Base-by-base conservation (phyloP, 2,329 filamentous ascomycete species). In the Cladosporium velox region DNA sequence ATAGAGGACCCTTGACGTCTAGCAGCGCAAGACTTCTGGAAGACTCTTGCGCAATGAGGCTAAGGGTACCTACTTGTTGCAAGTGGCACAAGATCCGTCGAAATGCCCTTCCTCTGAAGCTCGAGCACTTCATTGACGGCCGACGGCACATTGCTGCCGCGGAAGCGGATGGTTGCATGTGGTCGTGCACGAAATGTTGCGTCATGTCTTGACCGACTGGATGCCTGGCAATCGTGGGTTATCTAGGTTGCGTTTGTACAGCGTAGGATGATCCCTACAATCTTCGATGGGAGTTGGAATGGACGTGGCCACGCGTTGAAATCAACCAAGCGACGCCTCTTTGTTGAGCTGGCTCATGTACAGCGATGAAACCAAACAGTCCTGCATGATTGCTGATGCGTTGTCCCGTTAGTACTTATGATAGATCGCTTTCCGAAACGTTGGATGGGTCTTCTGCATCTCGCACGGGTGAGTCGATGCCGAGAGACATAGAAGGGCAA, bases 31-130 rank as follows among this genome's bases (percentile, higher is more conserved):
- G 35, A 57, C 34, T 57, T 44, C 41, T 64, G 35, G 32, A 64
- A 52, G 49, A 26, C 14, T 47, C 51, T 64, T 34, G 49, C 51
- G 51, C 51, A 64, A 55, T 64, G 14, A n/a, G 26, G 24, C 21
- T 15, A 15, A 41, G 61, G 61, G 61, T 64, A 64, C 51, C 61
- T 64, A 64, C 61, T 14, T 64, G 5, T 18, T 15, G 26, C 18
- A 30, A 32, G 61, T 64, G 26, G 26, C 26, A 64, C 61, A 4
- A 24, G 51, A 44, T 32, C 28, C 21, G 12, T 44, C 32, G 26
- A 18, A 47, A 28, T 18, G 11, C 34, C n/a, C 14, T 32, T 34
- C 30, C 14, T 34, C 10, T 32, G 8, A 15, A n/a, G 61, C 34
- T 57, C 61, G 35, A 57, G 35, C 61, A 18, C 34, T 21, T 11